These are phyloP conservation scores for Botrytis squamosa DNA, from an alignment of 2,329 filamentous ascomycete genomes.

Conservation along the genomic window DNA sequence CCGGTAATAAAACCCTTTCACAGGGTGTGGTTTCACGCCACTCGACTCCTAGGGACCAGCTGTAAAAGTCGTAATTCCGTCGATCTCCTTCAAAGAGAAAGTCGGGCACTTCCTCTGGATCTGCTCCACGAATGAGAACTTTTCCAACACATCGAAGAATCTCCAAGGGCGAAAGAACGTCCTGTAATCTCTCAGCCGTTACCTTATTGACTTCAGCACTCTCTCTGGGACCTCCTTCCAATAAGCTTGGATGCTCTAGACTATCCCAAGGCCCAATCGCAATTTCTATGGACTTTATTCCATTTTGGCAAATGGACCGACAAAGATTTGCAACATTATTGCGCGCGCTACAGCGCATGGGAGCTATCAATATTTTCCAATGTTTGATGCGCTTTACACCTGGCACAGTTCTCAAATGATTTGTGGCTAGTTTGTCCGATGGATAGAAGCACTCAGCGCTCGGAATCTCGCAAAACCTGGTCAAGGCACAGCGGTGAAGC, in stretches of 20 bases:
- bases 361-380: not conserved
- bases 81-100: not conserved
- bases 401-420: not conserved
- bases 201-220: rapidly evolving
- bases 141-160: not conserved
- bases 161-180: not conserved
- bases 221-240: too few relatives aligned
- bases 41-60: rapidly evolving
- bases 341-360: not conserved
- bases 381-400: not conserved
- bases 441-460: not conserved
- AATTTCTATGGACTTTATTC: not conserved
- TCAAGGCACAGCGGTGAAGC: not conserved
- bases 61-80: rapidly evolving
- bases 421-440: not conserved
- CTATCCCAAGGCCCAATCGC: not conserved
- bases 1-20: not conserved
- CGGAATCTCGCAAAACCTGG: not conserved
- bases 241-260: too few relatives aligned
- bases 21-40: too few relatives aligned
- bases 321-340: not conserved
- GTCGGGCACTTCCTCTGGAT: not conserved
- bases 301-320: not conserved
- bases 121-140: not conserved
- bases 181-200: not conserved